Evolutionary conservation across 495 filamentous ascomycete species (phyloP).

Genomic region (Lasiosphaeria miniovina): DNA sequence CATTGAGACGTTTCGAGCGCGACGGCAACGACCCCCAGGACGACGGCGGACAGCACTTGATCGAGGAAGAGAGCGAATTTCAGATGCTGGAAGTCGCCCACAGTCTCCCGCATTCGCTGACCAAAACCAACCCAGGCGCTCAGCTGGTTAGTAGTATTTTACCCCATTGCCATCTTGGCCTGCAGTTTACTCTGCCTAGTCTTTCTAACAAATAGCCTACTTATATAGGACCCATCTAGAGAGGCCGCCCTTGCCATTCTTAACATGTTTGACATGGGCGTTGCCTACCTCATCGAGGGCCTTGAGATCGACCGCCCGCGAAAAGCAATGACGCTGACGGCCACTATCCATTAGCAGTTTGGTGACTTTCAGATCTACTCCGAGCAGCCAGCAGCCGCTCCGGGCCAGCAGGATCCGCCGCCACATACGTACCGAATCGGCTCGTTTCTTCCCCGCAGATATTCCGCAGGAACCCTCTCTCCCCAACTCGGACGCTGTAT

Average conservation of each 20-base stretch:
- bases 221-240: slow-evolving; percentile 13
- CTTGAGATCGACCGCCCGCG: slow-evolving; percentile 20
- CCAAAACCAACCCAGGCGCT: slow-evolving; percentile 10
- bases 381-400: background rate
- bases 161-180: background rate
- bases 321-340: slow-evolving; percentile 24
- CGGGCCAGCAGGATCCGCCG: background rate
- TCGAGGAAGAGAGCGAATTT: slow-evolving; percentile 7
- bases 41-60: slow-evolving; percentile 21
- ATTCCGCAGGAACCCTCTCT: slow-evolving; percentile 16
- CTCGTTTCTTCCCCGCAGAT: slow-evolving; percentile 8
- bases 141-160: background rate
- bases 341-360: slow-evolving; percentile 19
- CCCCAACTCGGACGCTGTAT: slow-evolving; percentile 18
- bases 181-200: too few relatives aligned
- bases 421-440: slow-evolving; percentile 24
- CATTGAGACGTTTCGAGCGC: slow-evolving; percentile 9
- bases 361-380: slow-evolving; percentile 25
- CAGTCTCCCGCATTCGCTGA: slow-evolving; percentile 28
- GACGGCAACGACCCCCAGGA: slow-evolving; percentile 17
- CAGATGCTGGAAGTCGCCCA: slow-evolving; percentile 23
- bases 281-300: slow-evolving; percentile 22
- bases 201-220: background rate
- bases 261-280: slow-evolving; percentile 25
- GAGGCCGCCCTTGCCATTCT: slow-evolving; percentile 24